phyloP scores from a whole-genome alignment of 495 filamentous ascomycete genomes.

The Xylaria nigripes region DNA sequence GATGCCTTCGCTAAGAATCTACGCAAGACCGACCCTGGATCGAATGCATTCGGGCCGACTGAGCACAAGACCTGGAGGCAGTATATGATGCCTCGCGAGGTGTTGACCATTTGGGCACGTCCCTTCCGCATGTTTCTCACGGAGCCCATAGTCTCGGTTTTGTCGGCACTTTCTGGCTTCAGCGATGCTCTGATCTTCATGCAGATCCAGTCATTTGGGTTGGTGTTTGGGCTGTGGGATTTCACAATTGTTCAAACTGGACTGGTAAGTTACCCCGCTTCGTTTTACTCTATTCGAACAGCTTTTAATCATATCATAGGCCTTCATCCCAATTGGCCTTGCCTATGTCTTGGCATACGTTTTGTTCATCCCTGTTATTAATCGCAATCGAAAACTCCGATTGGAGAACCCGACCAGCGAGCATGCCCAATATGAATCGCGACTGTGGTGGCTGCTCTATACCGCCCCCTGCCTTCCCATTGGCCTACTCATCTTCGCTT shows the following conservation, averaged over 20 bases:
- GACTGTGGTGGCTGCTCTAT: slow-evolving; percentile 54
- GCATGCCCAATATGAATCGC: slow-evolving; percentile 51
- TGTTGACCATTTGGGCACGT: slow-evolving; percentile 56
- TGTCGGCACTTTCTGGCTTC: slow-evolving; percentile 68
- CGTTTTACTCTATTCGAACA: not conserved
- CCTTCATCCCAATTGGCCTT: slow-evolving; percentile 56
- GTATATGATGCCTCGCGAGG: slow-evolving; percentile 44
- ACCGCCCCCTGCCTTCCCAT: slow-evolving; percentile 60
- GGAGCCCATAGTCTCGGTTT: slow-evolving; percentile 62
- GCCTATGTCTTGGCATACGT: slow-evolving; percentile 57
- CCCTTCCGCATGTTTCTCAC: slow-evolving; percentile 71
- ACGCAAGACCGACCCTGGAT: slow-evolving; percentile 41
- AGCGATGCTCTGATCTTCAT: slow-evolving; percentile 73
- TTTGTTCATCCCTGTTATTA: slow-evolving; percentile 55
- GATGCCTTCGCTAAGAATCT: slow-evolving; percentile 56
- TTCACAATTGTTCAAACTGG: slow-evolving; percentile 50
- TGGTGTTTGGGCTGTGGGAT: slow-evolving; percentile 57
- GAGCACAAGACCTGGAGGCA: slow-evolving; percentile 44
- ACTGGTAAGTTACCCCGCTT: slow-evolving; percentile 24
- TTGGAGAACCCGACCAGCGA: slow-evolving; percentile 44
- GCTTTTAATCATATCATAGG: slow-evolving; percentile 13
- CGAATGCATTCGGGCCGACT: slow-evolving; percentile 52
- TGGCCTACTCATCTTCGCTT: slow-evolving; percentile 62
- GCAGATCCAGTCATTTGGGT: slow-evolving; percentile 58
- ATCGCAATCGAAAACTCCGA: slow-evolving; percentile 46